phyloP scores from a whole-genome alignment of 2,329 filamentous ascomycete genomes.

The Clonostachys sp. region DNA sequence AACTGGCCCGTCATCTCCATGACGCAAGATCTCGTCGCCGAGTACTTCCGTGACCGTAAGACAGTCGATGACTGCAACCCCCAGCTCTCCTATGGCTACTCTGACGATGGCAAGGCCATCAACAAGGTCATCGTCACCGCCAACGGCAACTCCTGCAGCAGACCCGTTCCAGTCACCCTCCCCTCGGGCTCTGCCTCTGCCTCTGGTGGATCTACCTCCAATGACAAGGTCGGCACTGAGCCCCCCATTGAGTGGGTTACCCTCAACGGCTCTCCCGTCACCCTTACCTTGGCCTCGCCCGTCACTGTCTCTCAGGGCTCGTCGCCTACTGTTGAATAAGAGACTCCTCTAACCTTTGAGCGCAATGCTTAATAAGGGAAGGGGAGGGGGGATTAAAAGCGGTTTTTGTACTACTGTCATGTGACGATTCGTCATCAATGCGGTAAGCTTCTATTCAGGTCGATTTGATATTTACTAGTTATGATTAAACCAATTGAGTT shows the following conservation, averaged over 20 bases:
- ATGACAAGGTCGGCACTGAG: conserved; percentile 48
- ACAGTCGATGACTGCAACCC: conserved; percentile 47
- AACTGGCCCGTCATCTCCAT: conserved; percentile 14
- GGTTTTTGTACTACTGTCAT: too few relatives aligned
- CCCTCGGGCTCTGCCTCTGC: conserved; percentile 33
- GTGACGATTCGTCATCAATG: too few relatives aligned
- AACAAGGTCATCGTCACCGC: conserved; percentile 43
- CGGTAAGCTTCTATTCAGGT: too few relatives aligned
- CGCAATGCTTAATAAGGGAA: too few relatives aligned
- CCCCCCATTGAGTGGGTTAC: conserved; percentile 45
- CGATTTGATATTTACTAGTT: too few relatives aligned
- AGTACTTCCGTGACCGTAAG: conserved; percentile 45
- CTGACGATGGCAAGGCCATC: conserved; percentile 34
- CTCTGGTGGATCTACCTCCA: conserved; percentile 30
- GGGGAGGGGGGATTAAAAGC: too few relatives aligned
- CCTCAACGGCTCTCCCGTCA: conserved; percentile 36
- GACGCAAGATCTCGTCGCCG: conserved; percentile 40
- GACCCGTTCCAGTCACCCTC: conserved; percentile 49
- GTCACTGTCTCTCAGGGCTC: background rate
- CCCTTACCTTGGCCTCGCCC: conserved; percentile 21
- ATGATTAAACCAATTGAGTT: too few relatives aligned
- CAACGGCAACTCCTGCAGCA: conserved; percentile 42
- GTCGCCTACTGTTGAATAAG: too few relatives aligned
- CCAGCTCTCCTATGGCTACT: conserved; percentile 37
- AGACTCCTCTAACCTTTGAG: too few relatives aligned